These are phyloP conservation scores for Kwoniella pini DNA, from an alignment of 768 basidiomycete genomes.

Conservation along the genomic window DNA sequence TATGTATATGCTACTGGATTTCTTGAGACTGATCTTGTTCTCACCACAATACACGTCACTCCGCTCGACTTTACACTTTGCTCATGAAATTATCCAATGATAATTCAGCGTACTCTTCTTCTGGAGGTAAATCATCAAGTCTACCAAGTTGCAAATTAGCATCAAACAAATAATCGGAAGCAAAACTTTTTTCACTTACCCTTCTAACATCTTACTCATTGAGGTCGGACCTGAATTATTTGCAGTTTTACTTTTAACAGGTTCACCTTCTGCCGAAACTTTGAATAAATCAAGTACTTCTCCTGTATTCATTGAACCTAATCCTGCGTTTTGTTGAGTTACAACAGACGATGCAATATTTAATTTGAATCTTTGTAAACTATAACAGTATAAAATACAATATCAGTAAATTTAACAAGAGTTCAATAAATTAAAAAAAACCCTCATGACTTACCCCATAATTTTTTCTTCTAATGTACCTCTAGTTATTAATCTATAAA, in stretches of 20 bases:
- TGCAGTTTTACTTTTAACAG: slow-evolving; percentile 42
- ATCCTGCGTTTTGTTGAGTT: slow-evolving; percentile 92
- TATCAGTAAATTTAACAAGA: background rate
- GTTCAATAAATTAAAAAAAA: background rate
- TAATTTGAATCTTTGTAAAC: slow-evolving; percentile 96
- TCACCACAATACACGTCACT: no score
- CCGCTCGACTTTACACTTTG: slow-evolving; percentile 44
- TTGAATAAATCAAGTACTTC: slow-evolving; percentile 91
- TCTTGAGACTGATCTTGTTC: no score
- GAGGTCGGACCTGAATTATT: slow-evolving; percentile 61
- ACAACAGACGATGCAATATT: slow-evolving; percentile 97
- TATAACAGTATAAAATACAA: slow-evolving; percentile 50
- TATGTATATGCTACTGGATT: no score
- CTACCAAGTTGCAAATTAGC: slow-evolving; percentile 15
- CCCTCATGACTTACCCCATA: slow-evolving; percentile 77
- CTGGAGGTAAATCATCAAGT: slow-evolving; percentile 84
- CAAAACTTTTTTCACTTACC: slow-evolving; percentile 56
- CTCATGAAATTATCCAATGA: slow-evolving; percentile 83
- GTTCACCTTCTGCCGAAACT: slow-evolving; percentile 66
- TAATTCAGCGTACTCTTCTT: slow-evolving; percentile 87
- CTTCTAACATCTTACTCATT: slow-evolving; percentile 82
- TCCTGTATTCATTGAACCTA: slow-evolving; percentile 95
- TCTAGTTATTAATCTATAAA: slow-evolving; percentile 94
- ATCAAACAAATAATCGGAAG: no score
- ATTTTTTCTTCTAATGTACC: slow-evolving; percentile 99